A percentile compares a stretch with the other conserved stretches of the same genome.
Evolutionary conservation across 129 eudicot genomes (phyloP).

Genomic region (Calendula officinalis): DNA sequence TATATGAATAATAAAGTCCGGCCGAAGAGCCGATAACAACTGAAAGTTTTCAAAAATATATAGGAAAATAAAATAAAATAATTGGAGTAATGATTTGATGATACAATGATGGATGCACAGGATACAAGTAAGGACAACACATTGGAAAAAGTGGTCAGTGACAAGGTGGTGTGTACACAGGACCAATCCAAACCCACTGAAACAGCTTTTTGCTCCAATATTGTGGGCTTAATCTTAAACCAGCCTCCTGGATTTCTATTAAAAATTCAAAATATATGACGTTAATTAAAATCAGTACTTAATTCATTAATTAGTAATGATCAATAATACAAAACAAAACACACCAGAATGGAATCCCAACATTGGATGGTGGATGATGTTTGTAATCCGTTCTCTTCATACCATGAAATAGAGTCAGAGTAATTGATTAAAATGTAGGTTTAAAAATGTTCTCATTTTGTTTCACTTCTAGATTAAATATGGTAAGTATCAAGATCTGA

Average conservation of each 20-base stretch:
- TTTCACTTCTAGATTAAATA: no score
- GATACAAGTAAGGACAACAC: slow-evolving; percentile 23
- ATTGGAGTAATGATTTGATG: slow-evolving; percentile 25
- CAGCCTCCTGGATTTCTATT: slow-evolving; percentile 23
- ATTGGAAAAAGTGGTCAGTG: not conserved
- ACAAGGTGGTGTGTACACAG: slow-evolving; percentile 11
- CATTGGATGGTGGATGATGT: not conserved
- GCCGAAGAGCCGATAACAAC: no score
- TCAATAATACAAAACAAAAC: not conserved
- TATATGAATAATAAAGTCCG: no score
- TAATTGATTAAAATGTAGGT: no score
- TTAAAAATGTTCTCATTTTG: no score
- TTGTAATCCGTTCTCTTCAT: no score
- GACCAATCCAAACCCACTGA: slow-evolving; percentile 23
- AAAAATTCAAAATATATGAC: not conserved
- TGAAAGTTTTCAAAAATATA: no score
- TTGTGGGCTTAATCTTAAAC: slow-evolving; percentile 30
- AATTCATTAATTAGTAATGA: not conserved
- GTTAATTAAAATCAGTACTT: not conserved
- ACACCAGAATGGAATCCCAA: no score
- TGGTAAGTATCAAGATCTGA: no score
- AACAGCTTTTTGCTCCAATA: slow-evolving; percentile 25
- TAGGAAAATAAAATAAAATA: not conserved
- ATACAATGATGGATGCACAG: slow-evolving; percentile 23
- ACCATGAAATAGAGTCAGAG: no score